Evolutionary conservation across 352 stramenopile species (phyloP), one percentile per base, ranked within the genome.

Genomic region (Pythium sukuiense): DNA sequence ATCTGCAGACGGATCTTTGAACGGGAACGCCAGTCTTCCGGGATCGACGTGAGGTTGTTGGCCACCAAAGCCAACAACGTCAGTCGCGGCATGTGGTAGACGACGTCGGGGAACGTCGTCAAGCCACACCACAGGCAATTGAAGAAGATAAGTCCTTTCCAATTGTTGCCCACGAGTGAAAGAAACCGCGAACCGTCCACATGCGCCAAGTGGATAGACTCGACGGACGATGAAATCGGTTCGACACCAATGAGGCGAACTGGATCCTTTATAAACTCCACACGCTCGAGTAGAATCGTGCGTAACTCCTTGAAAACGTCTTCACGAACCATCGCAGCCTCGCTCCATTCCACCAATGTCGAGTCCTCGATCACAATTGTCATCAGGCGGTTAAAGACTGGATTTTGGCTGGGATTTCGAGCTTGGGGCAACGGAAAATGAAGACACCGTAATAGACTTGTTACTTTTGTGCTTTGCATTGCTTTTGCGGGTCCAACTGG

Each of bases 361-460:
- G 56, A 56, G 32, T 65, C 30, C 13, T 48, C 30, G 55, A 69
- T 37, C n/a, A 39, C 13, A 11, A 70, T 24, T 1, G 29, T 61
- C 32, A 61, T 48, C 8, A 70, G 50, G 2, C 43, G 12, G 18
- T 26, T 9, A 20, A 70, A 7, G 26, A 4, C 27, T 65, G 63
- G 50, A 70, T 58, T 43, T 5, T 18, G 11, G 37, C 11, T 3
- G 37, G 37, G 3, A 43, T 43, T 18, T 3, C 37, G 37, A 43
- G 37, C 37, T 43, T 26, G 37, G 65, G 20, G 14, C 65, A 68
- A 48, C 49, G 26, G 2, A 43, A 7, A 3, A 72, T 7, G 27
- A 39, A 32, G 14, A 72, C n/a, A n/a, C n/a, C n/a, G n/a, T n/a
- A n/a, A n/a, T n/a, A n/a, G n/a, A n/a, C n/a, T n/a, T n/a, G n/a